Evolutionary conservation across 2,329 filamentous ascomycete species (phyloP), one percentile per base, ranked within the genome.

Genomic region (Akanthomyces uredinophilus): DNA sequence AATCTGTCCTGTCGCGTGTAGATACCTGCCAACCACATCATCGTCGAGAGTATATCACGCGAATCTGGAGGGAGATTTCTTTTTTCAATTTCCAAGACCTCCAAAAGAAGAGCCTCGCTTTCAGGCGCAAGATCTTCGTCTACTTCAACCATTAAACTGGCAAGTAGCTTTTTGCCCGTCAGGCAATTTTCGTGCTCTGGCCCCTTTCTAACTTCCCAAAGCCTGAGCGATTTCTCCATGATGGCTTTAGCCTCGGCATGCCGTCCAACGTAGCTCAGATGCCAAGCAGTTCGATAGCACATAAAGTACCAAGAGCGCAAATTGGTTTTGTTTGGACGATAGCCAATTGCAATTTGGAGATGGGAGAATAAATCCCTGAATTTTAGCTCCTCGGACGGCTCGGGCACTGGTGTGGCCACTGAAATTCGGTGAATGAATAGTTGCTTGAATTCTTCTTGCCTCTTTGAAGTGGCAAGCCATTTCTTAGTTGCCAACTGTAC

Each of bases 401-500:
- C 51, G 1, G 51, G 51, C 16, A 32, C 0, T 24, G 51, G 6
- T 29, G 27, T 29, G 4, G 27, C 27, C 20, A 27, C 10, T 14
- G 35, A 6, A 1, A 54, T 1, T 18, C 51, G 51, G 3, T 24
- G 14, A 14, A 57, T 57, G n/a, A 57, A 57, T 2, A 37, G 22
- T 37, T 46, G 39, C 24, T 20, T 53, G 18, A 60, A 46, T 4
- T 24, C 5, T 13, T 60, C 46, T 14, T 60, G 29, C 32, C 22
- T 10, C 14, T 52, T 44, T 8, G 46, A 22, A 1, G 10, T 32
- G 18, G 16, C 11, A 4, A 76, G 67, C 75, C 74, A 77, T 44
- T 61, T 68, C 59, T 68, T 70, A 10, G 68, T 76, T 29, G 73
- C 50, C 24, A 63, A 27, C 32, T 63, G 62, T 22, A 79, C 77